Evolutionary conservation across 2,329 filamentous ascomycete species (phyloP).

Genomic region (Fusarium sp.): DNA sequence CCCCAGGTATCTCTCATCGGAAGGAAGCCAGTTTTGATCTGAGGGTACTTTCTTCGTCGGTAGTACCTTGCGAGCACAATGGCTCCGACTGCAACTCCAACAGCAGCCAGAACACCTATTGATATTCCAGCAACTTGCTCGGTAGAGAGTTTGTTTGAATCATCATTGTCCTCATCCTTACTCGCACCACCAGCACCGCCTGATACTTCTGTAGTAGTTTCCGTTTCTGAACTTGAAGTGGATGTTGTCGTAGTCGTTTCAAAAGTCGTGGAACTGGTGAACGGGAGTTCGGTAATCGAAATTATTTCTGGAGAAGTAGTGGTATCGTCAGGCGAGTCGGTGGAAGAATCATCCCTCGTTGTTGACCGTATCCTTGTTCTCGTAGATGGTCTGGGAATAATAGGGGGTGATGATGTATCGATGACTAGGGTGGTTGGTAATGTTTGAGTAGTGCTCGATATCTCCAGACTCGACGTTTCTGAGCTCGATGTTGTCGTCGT

Average conservation of each 20-base stretch:
- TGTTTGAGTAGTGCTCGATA: slow-evolving; percentile 28
- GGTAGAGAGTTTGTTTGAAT: slow-evolving; percentile 46
- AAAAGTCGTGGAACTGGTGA: slow-evolving; percentile 8
- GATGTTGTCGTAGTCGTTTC: slow-evolving; percentile 19
- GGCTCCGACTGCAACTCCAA: slow-evolving; percentile 60
- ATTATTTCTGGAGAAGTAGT: slow-evolving; percentile 4
- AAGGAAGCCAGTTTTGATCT: slow-evolving; percentile 54
- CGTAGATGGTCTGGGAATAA: slow-evolving; percentile 24
- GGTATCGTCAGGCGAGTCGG: neutral
- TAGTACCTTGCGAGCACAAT: slow-evolving; percentile 57
- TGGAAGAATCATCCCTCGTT: slow-evolving; percentile 2
- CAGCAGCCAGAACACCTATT: slow-evolving; percentile 63
- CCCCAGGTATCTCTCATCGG: slow-evolving; percentile 53
- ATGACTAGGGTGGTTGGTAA: slow-evolving; percentile 47
- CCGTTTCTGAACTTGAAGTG: slow-evolving; percentile 26
- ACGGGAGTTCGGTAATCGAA: slow-evolving; percentile 30
- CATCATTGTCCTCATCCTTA: slow-evolving; percentile 27
- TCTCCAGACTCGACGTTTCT: neutral
- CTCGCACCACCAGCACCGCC: slow-evolving; percentile 24
- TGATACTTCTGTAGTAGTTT: slow-evolving; percentile 27
- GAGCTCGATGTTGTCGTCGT: slow-evolving; percentile 26
- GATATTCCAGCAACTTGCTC: slow-evolving; percentile 68
- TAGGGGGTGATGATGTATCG: slow-evolving; percentile 43
- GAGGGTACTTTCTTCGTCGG: slow-evolving; percentile 55
- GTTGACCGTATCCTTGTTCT: slow-evolving; percentile 17